Base-by-base conservation (phyloP, 192 early-diverging fungal genomes). In the Podila epigama region DNA sequence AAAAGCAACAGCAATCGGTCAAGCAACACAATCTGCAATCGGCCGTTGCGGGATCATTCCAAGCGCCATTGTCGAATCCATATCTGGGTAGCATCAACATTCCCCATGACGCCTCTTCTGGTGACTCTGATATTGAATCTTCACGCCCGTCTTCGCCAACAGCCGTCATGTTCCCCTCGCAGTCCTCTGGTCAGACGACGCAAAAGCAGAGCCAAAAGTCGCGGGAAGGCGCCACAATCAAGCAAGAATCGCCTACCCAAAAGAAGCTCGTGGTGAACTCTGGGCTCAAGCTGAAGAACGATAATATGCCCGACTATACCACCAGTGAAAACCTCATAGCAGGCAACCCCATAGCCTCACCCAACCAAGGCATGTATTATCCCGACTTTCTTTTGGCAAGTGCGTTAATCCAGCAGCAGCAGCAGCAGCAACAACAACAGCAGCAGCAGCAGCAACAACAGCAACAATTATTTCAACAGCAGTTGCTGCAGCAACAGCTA, bases 61-160 rank as follows among this genome's bases (percentile, higher is more conserved):
- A 66, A 20, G 33, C 54, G 1, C 73, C 73, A 18, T 63, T 77
- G 48, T 64, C 73, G 22, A 77, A 77, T 35, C 73, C 73, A 25
- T 77, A 77, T 33, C 60, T 77, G n/a, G 73, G 73, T 15, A 77
- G 73, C 52, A 77, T 77, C 56, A 77, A 77, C 31, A 77, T 77
- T 11, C 73, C 73, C 28, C 73, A 77, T 28, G 73, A 77, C 32
- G 66, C 65, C 6, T 77, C 73, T n/a, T 77, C 73, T 11, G 73
- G 73, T 5, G 73, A 77, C 39, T 77, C 73, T 10, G 73, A 77
- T 39, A 64, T 68, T 36, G 73, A 77, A 44, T 58, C 65, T 4
- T 77, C 73, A 10, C 65, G 66, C 7, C 73, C 73, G 12, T 68
- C 73, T 9, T 77, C 73, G 25, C 73, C 73, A 12, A 58, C n/a